Evolutionary conservation across 345 rosid species (phyloP).

Genomic region (Eucalyptus lansdowneana): DNA sequence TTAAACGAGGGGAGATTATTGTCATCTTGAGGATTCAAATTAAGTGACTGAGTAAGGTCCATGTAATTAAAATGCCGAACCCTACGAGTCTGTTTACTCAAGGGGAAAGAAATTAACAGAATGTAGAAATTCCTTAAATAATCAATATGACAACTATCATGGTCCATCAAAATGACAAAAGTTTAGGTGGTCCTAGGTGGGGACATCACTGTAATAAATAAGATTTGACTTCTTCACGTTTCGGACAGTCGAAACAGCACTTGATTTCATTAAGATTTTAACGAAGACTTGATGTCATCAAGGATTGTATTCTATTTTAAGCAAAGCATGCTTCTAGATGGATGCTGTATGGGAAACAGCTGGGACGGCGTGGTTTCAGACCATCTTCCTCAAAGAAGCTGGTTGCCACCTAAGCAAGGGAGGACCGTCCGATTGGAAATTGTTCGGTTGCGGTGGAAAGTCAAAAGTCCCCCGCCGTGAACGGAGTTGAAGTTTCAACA

Average conservation of each 20-base stretch:
- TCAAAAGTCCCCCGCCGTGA: background rate
- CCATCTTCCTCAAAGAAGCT: background rate
- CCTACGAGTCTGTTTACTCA: background rate
- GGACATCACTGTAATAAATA: background rate
- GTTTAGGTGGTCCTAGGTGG: background rate
- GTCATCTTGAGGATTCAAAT: background rate
- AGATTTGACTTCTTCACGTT: background rate
- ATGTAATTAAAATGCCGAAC: background rate
- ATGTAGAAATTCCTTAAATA: background rate
- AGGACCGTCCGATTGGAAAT: background rate
- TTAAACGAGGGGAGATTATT: background rate
- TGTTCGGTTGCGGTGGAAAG: background rate
- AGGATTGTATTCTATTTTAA: background rate
- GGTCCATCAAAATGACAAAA: too few species aligned
- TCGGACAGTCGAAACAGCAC: background rate
- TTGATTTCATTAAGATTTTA: background rate
- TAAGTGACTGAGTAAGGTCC: background rate
- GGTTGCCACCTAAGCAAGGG: background rate
- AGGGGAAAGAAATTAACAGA: background rate
- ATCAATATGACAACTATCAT: accelerated
- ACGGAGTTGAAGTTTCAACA: background rate
- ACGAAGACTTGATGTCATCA: background rate
- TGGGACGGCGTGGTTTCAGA: background rate
- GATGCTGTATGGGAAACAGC: background rate
- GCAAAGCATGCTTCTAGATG: background rate